A percentile compares a stretch with the other conserved stretches of the same genome.
phyloP scores from a whole-genome alignment of 2,329 filamentous ascomycete species.

The Curvularia sp. region DNA sequence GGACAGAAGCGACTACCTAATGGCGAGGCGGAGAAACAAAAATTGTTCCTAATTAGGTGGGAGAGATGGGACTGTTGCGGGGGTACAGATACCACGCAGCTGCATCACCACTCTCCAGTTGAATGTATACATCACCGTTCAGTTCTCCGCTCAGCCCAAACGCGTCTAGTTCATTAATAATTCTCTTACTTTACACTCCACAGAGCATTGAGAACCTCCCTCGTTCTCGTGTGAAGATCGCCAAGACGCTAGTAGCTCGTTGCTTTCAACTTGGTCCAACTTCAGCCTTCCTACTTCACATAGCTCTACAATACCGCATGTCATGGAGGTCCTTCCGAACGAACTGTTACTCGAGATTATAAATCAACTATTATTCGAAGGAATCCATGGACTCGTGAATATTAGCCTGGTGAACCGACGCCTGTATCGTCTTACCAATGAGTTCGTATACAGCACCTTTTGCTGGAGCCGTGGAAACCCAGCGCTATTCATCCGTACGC shows the following conservation, averaged over 20 bases:
- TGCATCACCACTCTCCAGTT: conserved; percentile 22
- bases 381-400: background rate
- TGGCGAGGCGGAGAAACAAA: conserved; percentile 11
- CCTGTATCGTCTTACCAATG: conserved; percentile 8
- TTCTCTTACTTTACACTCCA: background rate
- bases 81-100: conserved; percentile 13
- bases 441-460: conserved; percentile 4
- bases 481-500: conserved; percentile 11
- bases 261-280: no score
- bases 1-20: conserved; percentile 12
- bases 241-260: conserved; percentile 1
- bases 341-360: conserved; percentile 14
- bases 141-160: background rate
- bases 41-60: conserved; percentile 9
- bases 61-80: conserved; percentile 22
- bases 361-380: background rate
- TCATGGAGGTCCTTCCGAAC: conserved; percentile 12
- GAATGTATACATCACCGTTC: conserved; percentile 8
- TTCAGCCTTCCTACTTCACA: background rate
- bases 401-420: conserved; percentile 11
- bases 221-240: background rate
- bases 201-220: background rate
- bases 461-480: background rate
- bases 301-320: no score
- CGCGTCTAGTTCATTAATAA: background rate